Base-by-base conservation (phyloP, 441 rosid species). In the Arabidopsis hybrid region DNA sequence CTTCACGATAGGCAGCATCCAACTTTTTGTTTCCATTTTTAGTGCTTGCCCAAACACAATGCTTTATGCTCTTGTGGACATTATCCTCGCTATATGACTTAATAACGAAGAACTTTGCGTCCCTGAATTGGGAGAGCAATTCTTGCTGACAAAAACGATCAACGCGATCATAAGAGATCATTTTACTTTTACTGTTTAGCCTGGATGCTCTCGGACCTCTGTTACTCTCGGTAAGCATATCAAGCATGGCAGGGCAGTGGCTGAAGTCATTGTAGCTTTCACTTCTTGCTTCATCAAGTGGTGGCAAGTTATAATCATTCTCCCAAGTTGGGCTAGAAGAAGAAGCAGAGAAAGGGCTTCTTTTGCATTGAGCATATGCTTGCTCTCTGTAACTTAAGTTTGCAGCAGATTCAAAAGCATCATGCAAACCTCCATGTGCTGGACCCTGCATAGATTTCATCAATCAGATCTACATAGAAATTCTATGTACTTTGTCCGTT, bases 161-260 rank as follows among this genome's bases (percentile, higher is more conserved):
- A n/a, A 39, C 53, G 47, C 17, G 60, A 76, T 72, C 81, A 75
- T 69, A 34, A 58, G 56, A 55, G 38, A 61, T 46, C 61, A 53
- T 49, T 36, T 70, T 51, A 59, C 71, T 66, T 75, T 75, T 79
- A 78, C 80, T 68, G 62, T 81, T 85, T 38, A 82, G 88, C 74
- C 73, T 86, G 56, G 82, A 84, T 65, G 88, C 87, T 79, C 89
- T 83, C 51, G 86, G 89, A 64, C 92, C 90, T 80, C 81, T 85
- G 74, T 89, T 85, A 65, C 86, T 80, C 87, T 87, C 90, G 6
- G 83, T 76, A 62, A 81, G 73, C 21, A 87, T 79, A 74, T 87
- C 91, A 57, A 86, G 71, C 57, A 84, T 78, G 75, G 79, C 65
- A 39, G 83, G 77, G 72, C 75, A 79, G 70, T 84, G 83, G 34